Base-by-base conservation (phyloP, 2,329 filamentous ascomycete species). In the Bipolaris cookei region DNA sequence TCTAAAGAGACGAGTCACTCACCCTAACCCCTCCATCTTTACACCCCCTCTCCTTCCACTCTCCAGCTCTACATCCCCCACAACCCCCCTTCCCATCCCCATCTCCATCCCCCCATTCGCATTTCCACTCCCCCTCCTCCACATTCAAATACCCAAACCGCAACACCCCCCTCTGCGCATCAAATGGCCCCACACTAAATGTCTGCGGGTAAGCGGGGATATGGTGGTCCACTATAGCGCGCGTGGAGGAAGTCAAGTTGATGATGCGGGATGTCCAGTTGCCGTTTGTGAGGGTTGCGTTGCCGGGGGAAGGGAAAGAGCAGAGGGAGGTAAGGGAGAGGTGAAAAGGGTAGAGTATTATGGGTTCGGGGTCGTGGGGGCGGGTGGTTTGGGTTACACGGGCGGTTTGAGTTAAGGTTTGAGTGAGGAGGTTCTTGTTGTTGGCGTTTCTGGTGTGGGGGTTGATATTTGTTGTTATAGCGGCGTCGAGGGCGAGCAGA, bases 301-400 rank as follows among this genome's bases (percentile, higher is more conserved):
- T 30, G 21, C n/a, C 32, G 38, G 28, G 10, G 11, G 16, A 6
- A 20, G 43, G n/a, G 0, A 30, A 8, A 4, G 37, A 18, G 28
- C 61, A 64, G 54, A 30, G 53, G 13, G 60, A 51, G 14, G 62
- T 46, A 8, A 61, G 14, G 2, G 52, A 37, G 13, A 64, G 20
- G 54, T 64, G 56, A 39, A 65, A 68, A 37, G 65, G 57, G 5
- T 64, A 42, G 51, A 65, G 57, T n/a, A 51, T 38, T n/a, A 57
- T 57, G 41, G 54, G 45, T 18, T 49, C 42, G 3, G 52, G 38
- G 42, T 41, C 30, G 6, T 11, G 7, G 30, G 44, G 47, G 43
- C 42, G 51, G 14, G 38, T 6, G n/a, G 38, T 38, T 30, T 58
- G 48, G 18, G 32, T 43, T 28, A 56, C 32, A 8, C 25, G 23